phyloP scores from a whole-genome alignment of 148 eudicot species.

The Mesembryanthemum crystallinum region DNA sequence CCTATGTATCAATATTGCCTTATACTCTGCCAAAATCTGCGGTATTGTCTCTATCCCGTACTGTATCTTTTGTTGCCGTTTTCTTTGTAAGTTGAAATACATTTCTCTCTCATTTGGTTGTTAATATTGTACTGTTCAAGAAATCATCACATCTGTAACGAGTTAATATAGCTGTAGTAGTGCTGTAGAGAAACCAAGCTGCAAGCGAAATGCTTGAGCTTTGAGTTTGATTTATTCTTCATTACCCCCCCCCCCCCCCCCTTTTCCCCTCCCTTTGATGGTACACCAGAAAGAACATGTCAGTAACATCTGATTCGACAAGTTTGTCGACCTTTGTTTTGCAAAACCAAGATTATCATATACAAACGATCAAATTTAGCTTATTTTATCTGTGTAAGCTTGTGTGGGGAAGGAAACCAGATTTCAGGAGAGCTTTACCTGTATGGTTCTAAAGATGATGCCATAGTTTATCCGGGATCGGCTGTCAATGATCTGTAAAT shows the following conservation, averaged over 20 bases:
- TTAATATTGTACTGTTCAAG: background rate
- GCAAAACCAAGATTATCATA: background rate
- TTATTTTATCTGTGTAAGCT: background rate
- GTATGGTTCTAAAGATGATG: too few species aligned
- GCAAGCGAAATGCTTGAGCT: background rate
- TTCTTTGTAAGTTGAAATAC: background rate
- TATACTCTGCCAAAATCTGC: conserved; percentile 10
- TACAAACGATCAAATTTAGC: conserved; percentile 1
- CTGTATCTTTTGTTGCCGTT: background rate
- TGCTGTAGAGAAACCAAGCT: background rate
- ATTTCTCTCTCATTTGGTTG: background rate
- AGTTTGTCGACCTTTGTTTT: background rate
- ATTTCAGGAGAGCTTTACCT: too few species aligned
- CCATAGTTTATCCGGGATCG: background rate
- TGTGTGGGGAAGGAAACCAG: background rate
- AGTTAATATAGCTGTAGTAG: background rate
- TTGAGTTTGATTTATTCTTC: background rate
- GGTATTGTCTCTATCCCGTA: background rate
- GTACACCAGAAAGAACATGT: background rate
- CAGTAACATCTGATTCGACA: background rate
- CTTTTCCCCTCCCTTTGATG: too few species aligned
- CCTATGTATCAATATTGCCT: conserved; percentile 8
- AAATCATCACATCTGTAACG: background rate
- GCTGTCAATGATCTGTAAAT: background rate
- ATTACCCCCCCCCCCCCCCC: background rate